A percentile compares a stretch with the other conserved stretches of the same genome.
Evolutionary conservation across 257 asterid species (phyloP).

Genomic region (Scutellaria baicalensis): DNA sequence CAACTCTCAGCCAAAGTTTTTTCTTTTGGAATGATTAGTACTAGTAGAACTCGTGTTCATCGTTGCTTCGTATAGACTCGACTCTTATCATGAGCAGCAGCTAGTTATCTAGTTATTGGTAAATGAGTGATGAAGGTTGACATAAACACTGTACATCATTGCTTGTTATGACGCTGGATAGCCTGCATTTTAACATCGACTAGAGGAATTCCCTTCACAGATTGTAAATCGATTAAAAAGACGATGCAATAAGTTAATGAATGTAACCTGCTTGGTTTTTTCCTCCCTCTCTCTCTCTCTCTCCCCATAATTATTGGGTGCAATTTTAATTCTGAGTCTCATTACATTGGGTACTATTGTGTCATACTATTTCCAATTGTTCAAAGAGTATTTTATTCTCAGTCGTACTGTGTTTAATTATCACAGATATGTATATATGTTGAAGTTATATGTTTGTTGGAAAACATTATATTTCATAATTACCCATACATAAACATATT

Average conservation of each 20-base stretch:
- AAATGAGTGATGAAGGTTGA: constrained; percentile 17
- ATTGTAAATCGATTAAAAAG: constrained; percentile 23
- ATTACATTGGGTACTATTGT: background rate
- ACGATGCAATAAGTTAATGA: constrained; percentile 17
- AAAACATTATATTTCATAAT: too few relatives aligned
- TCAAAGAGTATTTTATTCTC: background rate
- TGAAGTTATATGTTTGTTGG: background rate
- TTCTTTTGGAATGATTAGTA: background rate
- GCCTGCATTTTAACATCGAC: constrained; percentile 10
- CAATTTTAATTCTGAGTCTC: too few relatives aligned
- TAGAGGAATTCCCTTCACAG: background rate
- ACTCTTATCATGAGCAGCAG: constrained; percentile 5
- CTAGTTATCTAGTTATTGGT: constrained; percentile 6
- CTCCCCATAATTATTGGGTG: too few relatives aligned
- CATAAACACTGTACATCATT: constrained; percentile 12
- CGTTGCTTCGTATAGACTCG: background rate
- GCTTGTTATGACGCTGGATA: constrained; percentile 1
- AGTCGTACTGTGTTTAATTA: background rate
- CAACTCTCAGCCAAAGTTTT: constrained; percentile 4
- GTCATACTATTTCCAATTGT: too few relatives aligned
- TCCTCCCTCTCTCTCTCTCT: background rate
- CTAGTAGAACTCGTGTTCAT: background rate
- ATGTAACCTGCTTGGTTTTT: background rate
- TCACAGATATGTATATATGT: background rate
- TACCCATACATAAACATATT: too few relatives aligned